A percentile compares a stretch with the other conserved stretches of the same genome.
Conservation (phyloP, 192 early-diverging fungal genomes). For the Gaertneriomyces sp. region DNA sequence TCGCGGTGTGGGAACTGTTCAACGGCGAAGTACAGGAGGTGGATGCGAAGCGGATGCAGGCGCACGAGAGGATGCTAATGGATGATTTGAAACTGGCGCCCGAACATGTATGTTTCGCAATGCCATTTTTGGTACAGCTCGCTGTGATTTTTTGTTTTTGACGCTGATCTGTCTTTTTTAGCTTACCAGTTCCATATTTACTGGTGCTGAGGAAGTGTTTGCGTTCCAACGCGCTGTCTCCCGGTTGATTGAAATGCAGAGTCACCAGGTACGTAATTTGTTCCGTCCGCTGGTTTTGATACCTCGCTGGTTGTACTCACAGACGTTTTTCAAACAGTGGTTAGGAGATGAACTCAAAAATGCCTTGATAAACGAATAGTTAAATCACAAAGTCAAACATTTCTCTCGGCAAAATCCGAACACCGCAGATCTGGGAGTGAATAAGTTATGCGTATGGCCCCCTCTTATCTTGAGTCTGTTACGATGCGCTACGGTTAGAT, state of each 20-base stretch:
- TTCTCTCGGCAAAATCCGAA: no score
- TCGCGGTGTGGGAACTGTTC: conserved; percentile 68
- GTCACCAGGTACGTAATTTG: conserved; percentile 5
- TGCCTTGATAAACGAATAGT: not conserved
- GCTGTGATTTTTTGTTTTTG: not conserved
- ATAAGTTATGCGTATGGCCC: no score
- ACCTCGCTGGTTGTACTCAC: no score
- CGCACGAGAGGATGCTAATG: conserved; percentile 59
- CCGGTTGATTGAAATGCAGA: conserved; percentile 87
- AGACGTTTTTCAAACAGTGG: not conserved
- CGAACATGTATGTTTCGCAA: conserved; percentile 30
- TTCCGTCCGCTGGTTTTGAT: no score
- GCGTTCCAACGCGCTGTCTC: conserved; percentile 92
- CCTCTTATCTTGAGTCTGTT: no score
- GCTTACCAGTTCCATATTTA: conserved; percentile 62
- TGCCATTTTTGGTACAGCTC: not conserved
- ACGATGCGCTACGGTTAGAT: no score
- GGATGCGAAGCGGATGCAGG: conserved; percentile 27
- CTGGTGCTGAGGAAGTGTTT: conserved; percentile 92
- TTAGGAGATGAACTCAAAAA: conserved; percentile 6
- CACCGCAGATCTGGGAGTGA: no score
- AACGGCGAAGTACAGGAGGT: conserved; percentile 53
- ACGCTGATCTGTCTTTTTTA: conserved; percentile 10
- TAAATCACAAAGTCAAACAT: no score
- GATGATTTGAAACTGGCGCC: conserved; percentile 48